Base-by-base conservation (phyloP, 306 rosid species). In the Elaeagnus macrophylla region DNA sequence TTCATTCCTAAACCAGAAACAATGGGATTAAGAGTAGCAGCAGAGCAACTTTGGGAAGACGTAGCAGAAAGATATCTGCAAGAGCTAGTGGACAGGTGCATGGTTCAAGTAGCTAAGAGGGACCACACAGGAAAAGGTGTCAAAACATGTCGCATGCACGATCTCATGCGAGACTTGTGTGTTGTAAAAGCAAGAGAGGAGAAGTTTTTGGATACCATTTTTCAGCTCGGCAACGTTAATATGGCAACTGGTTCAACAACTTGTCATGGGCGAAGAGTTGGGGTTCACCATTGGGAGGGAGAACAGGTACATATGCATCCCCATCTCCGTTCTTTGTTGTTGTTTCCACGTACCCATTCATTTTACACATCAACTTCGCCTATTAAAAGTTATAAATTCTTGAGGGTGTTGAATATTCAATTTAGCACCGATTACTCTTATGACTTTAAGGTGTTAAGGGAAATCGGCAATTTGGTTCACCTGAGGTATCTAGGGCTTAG, bases 91-190 rank as follows among this genome's bases (percentile, higher is more conserved):
- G 77, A 73, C 2, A 76, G 84, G 32, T 67, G 84, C 62, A 67
- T 83, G 75, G 73, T 76, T 64, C 74, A 84, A 66, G 81, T 81
- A 42, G 75, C 60, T 48, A 72, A 50, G 41, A 51, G 32, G 15
- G 81, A 81, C 14, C 49, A 73, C 9, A 52, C 63, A 5, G 81
- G 80, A 55, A 63, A 1, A 40, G 32, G 71, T 39, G 69, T 81
- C 25, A 81, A 78, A 64, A 73, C 82, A 3, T 75, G 75, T 16
- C 52, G 79, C 5, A 65, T 81, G 9, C 94, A 81, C 51, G 83
- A 76, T 78, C 51, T 75, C 39, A 75, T 80, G 87, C 70, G 72
- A 9, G 87, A 80, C 25, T 10, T 83, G 25, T 75, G 85, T 59
- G 25, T 64, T 50, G 14, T 32, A 38, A 81, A 73, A 47, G 81